Percentiles rank a stretch among this genome's conserved stretches.
phyloP scores from a whole-genome alignment of 2,329 filamentous ascomycete species.

The Tolypocladium paradoxum region DNA sequence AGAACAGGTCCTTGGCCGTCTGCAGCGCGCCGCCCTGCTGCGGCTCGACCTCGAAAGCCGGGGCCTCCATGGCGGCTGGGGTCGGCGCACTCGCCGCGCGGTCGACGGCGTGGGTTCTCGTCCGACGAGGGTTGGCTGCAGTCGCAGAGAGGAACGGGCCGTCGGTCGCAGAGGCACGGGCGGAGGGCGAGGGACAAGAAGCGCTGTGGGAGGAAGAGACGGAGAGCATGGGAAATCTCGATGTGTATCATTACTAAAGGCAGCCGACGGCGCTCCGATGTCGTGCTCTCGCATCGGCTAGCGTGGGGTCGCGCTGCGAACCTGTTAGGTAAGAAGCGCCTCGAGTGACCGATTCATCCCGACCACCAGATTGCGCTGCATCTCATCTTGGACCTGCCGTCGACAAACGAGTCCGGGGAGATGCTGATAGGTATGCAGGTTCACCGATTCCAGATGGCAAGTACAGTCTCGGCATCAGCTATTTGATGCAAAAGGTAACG shows the following conservation, averaged over 20 bases:
- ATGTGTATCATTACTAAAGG: neutral
- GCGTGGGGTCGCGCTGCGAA: neutral
- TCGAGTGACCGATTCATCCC: neutral
- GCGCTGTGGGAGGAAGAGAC: neutral
- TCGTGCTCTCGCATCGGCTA: constrained; percentile 8
- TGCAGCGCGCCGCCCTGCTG: constrained; percentile 33
- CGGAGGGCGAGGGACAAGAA: neutral
- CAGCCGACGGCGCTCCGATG: constrained; percentile 12
- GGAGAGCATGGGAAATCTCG: neutral
- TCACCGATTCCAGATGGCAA: neutral
- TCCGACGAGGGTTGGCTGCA: too few relatives aligned
- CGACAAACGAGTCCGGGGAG: too few relatives aligned
- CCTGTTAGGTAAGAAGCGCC: neutral
- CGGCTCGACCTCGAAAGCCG: constrained; percentile 23
- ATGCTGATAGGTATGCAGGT: too few relatives aligned
- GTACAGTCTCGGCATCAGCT: too few relatives aligned
- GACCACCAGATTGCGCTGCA: neutral
- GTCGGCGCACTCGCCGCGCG: neutral
- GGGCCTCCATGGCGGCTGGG: constrained; percentile 23
- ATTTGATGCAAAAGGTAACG: too few relatives aligned
- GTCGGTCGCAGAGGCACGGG: neutral
- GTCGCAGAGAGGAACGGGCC: neutral
- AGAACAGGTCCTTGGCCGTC: constrained; percentile 79
- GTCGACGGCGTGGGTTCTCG: too few relatives aligned
- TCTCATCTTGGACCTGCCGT: too few relatives aligned